Evolutionary conservation across 805 yeast genomes (phyloP).

Genomic region (Schwanniomyces vanrijiae): DNA sequence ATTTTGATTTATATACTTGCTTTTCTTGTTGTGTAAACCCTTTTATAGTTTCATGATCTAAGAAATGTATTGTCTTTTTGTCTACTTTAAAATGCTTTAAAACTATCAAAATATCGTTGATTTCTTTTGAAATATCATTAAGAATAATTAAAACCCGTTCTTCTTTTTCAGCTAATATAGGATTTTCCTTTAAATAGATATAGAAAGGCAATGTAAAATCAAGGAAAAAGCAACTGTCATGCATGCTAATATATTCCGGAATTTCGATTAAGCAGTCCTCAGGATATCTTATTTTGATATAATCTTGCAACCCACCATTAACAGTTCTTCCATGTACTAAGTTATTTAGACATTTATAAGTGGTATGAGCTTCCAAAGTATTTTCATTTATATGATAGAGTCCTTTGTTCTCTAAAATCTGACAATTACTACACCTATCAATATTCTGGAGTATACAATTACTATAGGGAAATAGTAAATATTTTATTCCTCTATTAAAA

Average conservation of each 20-base stretch:
- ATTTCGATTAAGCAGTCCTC: conserved; percentile 23
- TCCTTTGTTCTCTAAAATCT: neutral
- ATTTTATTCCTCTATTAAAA: conserved; percentile 13
- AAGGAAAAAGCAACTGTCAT: conserved; percentile 34
- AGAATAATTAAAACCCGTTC: conserved; percentile 25
- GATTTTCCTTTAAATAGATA: conserved; percentile 21
- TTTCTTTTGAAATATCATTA: conserved; percentile 26
- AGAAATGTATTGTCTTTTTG: conserved; percentile 11
- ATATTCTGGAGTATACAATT: conserved; percentile 28
- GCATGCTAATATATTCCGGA: conserved; percentile 31
- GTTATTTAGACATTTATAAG: conserved; percentile 20
- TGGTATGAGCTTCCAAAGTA: conserved; percentile 11
- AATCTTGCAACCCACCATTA: conserved; percentile 43
- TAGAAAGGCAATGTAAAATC: conserved; percentile 39
- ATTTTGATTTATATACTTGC: conserved; percentile 11
- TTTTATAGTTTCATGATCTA: conserved; percentile 12
- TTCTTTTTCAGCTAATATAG: conserved; percentile 3
- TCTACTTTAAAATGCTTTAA: conserved; percentile 23
- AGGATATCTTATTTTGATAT: conserved; percentile 25
- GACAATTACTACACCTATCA: conserved; percentile 20
- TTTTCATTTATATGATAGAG: conserved; percentile 2
- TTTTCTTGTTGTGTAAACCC: conserved; percentile 8
- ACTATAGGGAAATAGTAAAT: conserved; percentile 34
- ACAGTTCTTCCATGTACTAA: conserved; percentile 32
- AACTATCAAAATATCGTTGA: conserved; percentile 39